Evolutionary conservation across 2,329 filamentous ascomycete genomes (phyloP).

Genomic region (Fusarium haematococcum): DNA sequence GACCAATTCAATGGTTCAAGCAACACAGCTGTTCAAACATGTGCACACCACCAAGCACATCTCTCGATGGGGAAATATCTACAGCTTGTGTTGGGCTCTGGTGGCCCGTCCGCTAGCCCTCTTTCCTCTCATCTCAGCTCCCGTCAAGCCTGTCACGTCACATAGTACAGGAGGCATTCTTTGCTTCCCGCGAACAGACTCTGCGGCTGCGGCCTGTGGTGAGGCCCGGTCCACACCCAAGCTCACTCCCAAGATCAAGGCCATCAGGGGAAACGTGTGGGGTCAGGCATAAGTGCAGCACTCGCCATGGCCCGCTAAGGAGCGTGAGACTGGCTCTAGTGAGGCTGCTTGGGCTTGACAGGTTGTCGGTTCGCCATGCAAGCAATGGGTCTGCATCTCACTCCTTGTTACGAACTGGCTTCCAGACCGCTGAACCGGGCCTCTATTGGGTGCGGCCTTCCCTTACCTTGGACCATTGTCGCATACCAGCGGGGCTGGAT

Average conservation of each 20-base stretch:
- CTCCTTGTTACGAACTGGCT: slow-evolving; percentile 32
- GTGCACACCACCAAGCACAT: slow-evolving; percentile 28
- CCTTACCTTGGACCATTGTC: slow-evolving; percentile 22
- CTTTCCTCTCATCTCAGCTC: slow-evolving; percentile 30
- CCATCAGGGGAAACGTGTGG: slow-evolving; percentile 36
- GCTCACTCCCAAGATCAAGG: slow-evolving; percentile 23
- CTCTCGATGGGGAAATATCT: slow-evolving; percentile 28
- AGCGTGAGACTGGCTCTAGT: slow-evolving; percentile 23
- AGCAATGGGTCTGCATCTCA: slow-evolving; percentile 43
- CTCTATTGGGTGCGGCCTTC: slow-evolving; percentile 13
- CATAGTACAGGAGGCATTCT: slow-evolving; percentile 20
- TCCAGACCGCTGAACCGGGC: slow-evolving; percentile 18
- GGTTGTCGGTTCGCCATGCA: slow-evolving; percentile 46
- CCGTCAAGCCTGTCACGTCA: slow-evolving; percentile 25
- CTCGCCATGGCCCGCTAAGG: slow-evolving; percentile 21
- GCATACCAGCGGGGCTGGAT: slow-evolving; percentile 21
- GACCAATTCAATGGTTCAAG: slow-evolving; percentile 12
- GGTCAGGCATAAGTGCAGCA: slow-evolving; percentile 47
- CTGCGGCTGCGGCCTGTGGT: slow-evolving; percentile 21
- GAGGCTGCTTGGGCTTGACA: slow-evolving; percentile 44
- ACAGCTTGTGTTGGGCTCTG: slow-evolving; percentile 7
- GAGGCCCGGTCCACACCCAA: slow-evolving; percentile 30
- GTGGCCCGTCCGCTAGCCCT: slow-evolving; percentile 10
- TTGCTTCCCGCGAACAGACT: slow-evolving; percentile 31
- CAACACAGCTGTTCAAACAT: slow-evolving; percentile 15